Conservation (phyloP, 192 early-diverging fungal species). For the Coemansia sp. region DNA sequence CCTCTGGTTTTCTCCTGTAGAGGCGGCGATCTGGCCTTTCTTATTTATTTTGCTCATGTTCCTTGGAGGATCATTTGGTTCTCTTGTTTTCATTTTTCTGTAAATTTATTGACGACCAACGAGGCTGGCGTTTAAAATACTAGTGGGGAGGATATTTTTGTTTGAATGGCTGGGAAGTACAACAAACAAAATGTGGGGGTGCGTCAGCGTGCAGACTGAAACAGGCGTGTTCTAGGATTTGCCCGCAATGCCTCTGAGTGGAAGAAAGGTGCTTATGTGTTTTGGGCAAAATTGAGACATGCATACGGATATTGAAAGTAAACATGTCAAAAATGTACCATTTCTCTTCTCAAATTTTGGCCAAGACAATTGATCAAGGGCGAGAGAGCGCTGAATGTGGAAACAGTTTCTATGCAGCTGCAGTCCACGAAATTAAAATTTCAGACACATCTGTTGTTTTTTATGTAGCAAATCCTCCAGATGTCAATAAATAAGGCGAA, state of each 20-base stretch:
- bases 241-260: neutral
- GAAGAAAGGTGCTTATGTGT: neutral
- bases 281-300: neutral
- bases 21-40: neutral
- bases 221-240: neutral
- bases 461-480: neutral
- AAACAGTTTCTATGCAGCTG: neutral
- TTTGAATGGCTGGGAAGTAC: neutral
- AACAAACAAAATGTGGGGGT: neutral
- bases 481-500: neutral
- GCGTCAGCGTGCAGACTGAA: neutral
- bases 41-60: constrained; percentile 12
- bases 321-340: neutral
- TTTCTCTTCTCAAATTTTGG: neutral
- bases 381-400: neutral
- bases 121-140: too few species aligned
- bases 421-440: neutral
- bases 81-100: constrained; percentile 6
- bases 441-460: neutral
- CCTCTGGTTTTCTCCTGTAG: neutral
- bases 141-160: too few species aligned
- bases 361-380: neutral
- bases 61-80: neutral
- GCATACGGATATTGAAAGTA: neutral
- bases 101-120: constrained; percentile 3